Evolutionary conservation across 2,329 filamentous ascomycete genomes (phyloP).

Genomic region (Chrysosporium queenslandicum): DNA sequence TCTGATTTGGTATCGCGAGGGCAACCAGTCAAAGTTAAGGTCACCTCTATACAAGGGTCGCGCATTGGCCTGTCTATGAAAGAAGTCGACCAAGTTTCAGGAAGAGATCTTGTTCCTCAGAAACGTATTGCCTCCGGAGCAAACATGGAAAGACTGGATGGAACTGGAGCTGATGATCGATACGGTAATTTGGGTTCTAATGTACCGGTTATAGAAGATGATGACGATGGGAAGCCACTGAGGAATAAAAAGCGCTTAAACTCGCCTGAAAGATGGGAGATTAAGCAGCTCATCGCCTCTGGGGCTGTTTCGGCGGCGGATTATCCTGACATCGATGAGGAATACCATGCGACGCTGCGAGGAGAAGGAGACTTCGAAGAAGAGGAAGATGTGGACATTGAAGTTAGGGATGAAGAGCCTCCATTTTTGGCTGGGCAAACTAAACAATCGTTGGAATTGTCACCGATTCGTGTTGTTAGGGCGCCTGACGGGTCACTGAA

Average conservation of each 20-base stretch:
- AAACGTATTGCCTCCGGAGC: constrained; percentile 75
- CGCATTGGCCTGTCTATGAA: constrained; percentile 92
- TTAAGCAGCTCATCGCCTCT: constrained; percentile 89
- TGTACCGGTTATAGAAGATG: constrained; percentile 55
- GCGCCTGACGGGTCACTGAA: constrained; percentile 98
- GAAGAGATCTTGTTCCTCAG: constrained; percentile 70
- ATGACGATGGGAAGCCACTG: constrained; percentile 45
- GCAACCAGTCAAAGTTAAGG: constrained; percentile 85
- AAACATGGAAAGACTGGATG: constrained; percentile 73
- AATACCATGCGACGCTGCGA: constrained; percentile 77
- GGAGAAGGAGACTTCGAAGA: constrained; percentile 83
- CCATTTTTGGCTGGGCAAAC: constrained; percentile 94
- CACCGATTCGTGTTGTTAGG: constrained; percentile 92
- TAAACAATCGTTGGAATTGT: constrained; percentile 88
- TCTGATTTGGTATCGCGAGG: constrained; percentile 73
- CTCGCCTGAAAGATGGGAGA: constrained; percentile 94
- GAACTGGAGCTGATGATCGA: constrained; percentile 44
- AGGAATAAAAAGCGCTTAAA: constrained; percentile 84
- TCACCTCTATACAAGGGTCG: constrained; percentile 71
- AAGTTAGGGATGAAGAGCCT: constrained; percentile 90
- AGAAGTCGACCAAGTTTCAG: constrained; percentile 84
- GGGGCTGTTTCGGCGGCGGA: constrained; percentile 87
- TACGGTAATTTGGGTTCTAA: constrained; percentile 44
- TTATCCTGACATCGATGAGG: constrained; percentile 88
- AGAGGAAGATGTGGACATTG: constrained; percentile 94